phyloP scores from a whole-genome alignment of 2,329 filamentous ascomycete genomes.

The Scedosporium dehoogii region DNA sequence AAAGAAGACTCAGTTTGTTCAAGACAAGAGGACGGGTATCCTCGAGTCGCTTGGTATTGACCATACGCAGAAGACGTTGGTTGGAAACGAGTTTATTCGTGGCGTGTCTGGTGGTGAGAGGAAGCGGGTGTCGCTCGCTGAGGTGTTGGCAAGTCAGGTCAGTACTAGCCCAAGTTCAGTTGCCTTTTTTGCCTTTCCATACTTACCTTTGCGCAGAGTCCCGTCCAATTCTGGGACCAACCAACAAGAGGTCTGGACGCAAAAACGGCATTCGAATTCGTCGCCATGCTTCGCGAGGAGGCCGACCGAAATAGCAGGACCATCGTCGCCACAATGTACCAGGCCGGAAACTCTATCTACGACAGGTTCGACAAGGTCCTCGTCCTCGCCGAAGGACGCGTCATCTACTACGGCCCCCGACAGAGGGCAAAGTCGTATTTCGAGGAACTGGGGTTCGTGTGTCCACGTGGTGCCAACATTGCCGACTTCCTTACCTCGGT shows the following conservation, averaged over 20 bases:
- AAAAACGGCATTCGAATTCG: constrained; percentile 64
- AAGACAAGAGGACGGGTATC: constrained; percentile 21
- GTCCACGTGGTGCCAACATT: constrained; percentile 39
- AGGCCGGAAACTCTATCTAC: constrained; percentile 57
- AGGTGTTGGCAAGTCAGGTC: constrained; percentile 43
- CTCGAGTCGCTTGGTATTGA: constrained; percentile 56
- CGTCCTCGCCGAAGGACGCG: constrained; percentile 59
- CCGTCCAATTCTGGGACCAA: constrained; percentile 65
- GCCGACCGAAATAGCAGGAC: constrained; percentile 57
- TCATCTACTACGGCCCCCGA: constrained; percentile 56
- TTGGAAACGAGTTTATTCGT: constrained; percentile 60
- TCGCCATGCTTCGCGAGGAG: constrained; percentile 52
- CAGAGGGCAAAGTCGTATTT: constrained; percentile 57
- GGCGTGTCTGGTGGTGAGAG: constrained; percentile 53
- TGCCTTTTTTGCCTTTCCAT: neutral
- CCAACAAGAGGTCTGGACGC: constrained; percentile 63
- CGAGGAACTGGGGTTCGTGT: constrained; percentile 53
- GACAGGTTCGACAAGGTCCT: constrained; percentile 66
- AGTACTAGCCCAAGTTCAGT: constrained; percentile 10
- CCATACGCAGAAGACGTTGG: constrained; percentile 57
- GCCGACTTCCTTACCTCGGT: constrained; percentile 61
- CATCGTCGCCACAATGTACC: constrained; percentile 61
- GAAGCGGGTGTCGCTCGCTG: constrained; percentile 68
- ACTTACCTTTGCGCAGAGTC: constrained; percentile 19
- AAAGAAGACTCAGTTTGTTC: constrained; percentile 19